Evolutionary conservation across 345 rosid genomes (phyloP), one percentile per base, ranked within the genome.

Genomic region (Firmiana major): DNA sequence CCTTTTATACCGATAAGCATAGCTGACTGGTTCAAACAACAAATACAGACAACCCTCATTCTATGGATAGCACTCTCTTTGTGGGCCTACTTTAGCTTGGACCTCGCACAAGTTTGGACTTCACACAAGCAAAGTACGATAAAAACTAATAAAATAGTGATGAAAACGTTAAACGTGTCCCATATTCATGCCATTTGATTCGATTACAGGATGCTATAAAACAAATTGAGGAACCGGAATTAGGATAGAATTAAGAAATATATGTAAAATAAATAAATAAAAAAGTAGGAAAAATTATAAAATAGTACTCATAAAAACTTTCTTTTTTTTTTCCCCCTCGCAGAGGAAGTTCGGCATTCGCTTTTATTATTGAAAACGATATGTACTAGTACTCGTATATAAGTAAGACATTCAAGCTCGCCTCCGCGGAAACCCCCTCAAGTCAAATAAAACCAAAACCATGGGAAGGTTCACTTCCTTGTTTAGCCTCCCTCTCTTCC

Each of bases 391-490:
- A 17, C 17, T 16, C 0, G n/a, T 51, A 51, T 17, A 53, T 53
- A 53, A 53, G 19, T 53, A 19, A 7, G 22, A 53, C 9, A 19
- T 53, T 53, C 9, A 17, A 53, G 8, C 9, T 17, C 22, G 16
- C 8, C 7, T 51, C 4, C 6, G 55, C 55, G 16, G 34, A 51
- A 6, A 16, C 1, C n/a, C n/a, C 55, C n/a, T 51, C n/a, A 5
- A 51, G 55, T 55, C 13, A 59, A 42, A 38, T 36, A 74, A 43
- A 15, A 11, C 17, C 7, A 16, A 83, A 17, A 24, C 22, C 57
- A 66, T 77, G 79, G 66, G 58, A 64, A 68, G 57, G 21, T 42
- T 48, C 70, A 45, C 22, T 6, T 42, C 55, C 55, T 58, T 59
- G 17, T 42, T 43, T 24, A 55, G 57, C 24, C 57, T 67, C 54